These are phyloP conservation scores for Scorias spongiosa DNA, from an alignment of 2,329 filamentous ascomycete genomes.

Conservation along the genomic window DNA sequence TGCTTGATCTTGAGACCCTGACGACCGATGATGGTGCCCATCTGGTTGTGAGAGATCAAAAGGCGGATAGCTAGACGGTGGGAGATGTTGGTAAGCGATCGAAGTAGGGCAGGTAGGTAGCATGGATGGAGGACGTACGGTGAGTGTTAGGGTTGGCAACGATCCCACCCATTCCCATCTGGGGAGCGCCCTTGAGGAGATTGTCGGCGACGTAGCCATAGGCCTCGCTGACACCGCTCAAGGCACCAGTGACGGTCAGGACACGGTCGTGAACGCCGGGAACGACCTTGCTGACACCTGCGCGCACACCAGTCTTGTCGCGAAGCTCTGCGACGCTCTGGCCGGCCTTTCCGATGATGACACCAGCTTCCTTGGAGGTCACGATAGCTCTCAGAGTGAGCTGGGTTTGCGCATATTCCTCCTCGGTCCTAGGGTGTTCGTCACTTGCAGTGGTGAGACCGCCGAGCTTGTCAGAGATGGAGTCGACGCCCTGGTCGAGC, in stretches of 20 bases:
- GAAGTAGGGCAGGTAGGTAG: slow-evolving; percentile 6
- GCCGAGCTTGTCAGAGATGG: slow-evolving; percentile 28
- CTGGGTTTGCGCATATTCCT: slow-evolving; percentile 87
- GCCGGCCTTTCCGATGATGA: slow-evolving; percentile 97
- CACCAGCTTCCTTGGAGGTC: slow-evolving; percentile 94
- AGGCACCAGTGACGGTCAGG: slow-evolving; percentile 80
- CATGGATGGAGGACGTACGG: slow-evolving; percentile 46
- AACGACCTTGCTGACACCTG: slow-evolving; percentile 96
- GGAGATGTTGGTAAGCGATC: slow-evolving; percentile 5
- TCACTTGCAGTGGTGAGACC: slow-evolving; percentile 40
- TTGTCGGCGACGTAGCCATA: slow-evolving; percentile 88
- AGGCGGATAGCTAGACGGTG: slow-evolving; percentile 66
- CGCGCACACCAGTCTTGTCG: slow-evolving; percentile 95
- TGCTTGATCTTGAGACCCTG: slow-evolving; percentile 98
- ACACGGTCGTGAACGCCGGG: slow-evolving; percentile 95
- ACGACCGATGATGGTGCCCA: slow-evolving; percentile 97
- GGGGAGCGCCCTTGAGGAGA: slow-evolving; percentile 79
- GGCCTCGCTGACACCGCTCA: slow-evolving; percentile 77
- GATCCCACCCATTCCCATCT: slow-evolving; percentile 90
- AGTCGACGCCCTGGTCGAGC: slow-evolving; percentile 20
- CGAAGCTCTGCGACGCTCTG: slow-evolving; percentile 96
- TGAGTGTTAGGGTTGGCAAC: slow-evolving; percentile 81
- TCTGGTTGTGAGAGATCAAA: slow-evolving; percentile 98
- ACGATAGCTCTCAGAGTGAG: slow-evolving; percentile 94
- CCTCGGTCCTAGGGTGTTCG: slow-evolving; percentile 84